phyloP scores from a whole-genome alignment of 2,329 filamentous ascomycete genomes.

The Eutypa lata region DNA sequence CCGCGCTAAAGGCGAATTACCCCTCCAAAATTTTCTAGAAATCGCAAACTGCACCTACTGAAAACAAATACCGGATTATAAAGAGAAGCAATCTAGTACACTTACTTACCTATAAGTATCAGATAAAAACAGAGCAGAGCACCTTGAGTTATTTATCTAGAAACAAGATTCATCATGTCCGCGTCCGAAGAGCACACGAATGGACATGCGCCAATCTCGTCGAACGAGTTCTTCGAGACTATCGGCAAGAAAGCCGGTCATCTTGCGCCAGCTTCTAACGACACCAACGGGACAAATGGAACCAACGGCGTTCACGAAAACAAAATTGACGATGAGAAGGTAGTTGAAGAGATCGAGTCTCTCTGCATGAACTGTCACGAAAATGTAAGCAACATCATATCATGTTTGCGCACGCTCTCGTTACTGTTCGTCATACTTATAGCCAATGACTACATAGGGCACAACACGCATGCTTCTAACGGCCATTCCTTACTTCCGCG shows the following conservation, averaged over 20 bases:
- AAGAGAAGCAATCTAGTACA: too few species aligned
- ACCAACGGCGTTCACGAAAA: slow-evolving; percentile 26
- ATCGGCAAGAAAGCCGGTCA: slow-evolving; percentile 61
- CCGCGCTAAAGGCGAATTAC: slow-evolving; percentile 32
- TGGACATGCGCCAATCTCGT: slow-evolving; percentile 19
- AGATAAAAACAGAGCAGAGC: background rate
- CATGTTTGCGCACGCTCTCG: background rate
- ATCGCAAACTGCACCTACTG: slow-evolving; percentile 2
- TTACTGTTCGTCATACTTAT: background rate
- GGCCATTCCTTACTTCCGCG: slow-evolving; percentile 93
- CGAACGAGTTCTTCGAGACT: slow-evolving; percentile 56
- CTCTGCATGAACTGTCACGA: slow-evolving; percentile 84
- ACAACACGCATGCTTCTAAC: slow-evolving; percentile 84
- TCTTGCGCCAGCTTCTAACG: slow-evolving; percentile 39
- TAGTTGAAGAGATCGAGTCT: slow-evolving; percentile 70
- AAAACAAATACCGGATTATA: too few species aligned
- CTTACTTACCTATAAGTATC: too few species aligned
- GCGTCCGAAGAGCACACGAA: slow-evolving; percentile 34
- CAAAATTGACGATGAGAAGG: slow-evolving; percentile 45
- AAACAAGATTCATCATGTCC: slow-evolving; percentile 36
- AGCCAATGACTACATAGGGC: slow-evolving; percentile 52
- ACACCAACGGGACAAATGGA: slow-evolving; percentile 17
- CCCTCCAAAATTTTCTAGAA: slow-evolving; percentile 35
- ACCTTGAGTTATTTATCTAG: too few species aligned
- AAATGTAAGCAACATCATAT: slow-evolving; percentile 53